Percentiles rank a stretch among this genome's conserved stretches.
Evolutionary conservation across 805 yeast species (phyloP).

Genomic region (Candida nonsorbophila): DNA sequence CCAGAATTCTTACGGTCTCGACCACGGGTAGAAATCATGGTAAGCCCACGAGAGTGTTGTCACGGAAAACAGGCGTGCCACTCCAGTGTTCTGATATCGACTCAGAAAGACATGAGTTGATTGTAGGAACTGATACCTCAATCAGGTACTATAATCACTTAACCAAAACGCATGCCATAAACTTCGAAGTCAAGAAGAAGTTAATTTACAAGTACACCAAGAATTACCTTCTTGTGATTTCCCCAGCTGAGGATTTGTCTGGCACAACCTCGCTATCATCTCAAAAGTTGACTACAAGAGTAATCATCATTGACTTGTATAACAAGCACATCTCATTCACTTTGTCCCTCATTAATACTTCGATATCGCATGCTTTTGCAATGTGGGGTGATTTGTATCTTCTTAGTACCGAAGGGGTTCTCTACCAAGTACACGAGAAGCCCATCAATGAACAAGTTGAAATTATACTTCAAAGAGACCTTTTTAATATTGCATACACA

Average conservation of each 20-base stretch:
- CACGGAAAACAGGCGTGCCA: conserved; percentile 44
- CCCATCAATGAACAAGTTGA: conserved; percentile 63
- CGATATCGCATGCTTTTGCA: conserved; percentile 54
- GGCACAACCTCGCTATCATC: conserved; percentile 4
- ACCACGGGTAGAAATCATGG: conserved; percentile 79
- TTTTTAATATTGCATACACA: conserved; percentile 67
- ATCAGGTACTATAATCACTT: conserved; percentile 56
- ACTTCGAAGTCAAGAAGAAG: conserved; percentile 53
- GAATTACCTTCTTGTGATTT: conserved; percentile 55
- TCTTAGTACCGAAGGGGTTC: conserved; percentile 69
- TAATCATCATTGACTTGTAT: conserved; percentile 62
- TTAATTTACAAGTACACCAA: conserved; percentile 41
- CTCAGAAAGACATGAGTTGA: conserved; percentile 40
- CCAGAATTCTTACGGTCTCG: conserved; percentile 61
- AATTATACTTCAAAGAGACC: conserved; percentile 60
- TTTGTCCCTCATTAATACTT: conserved; percentile 56
- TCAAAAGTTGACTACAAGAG: conserved; percentile 40
- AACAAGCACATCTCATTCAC: conserved; percentile 69
- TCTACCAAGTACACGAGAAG: conserved; percentile 65
- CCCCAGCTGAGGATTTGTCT: conserved; percentile 42
- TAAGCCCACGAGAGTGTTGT: conserved; percentile 45
- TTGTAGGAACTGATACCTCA: conserved; percentile 63
- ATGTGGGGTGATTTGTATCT: conserved; percentile 56
- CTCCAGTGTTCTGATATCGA: conserved; percentile 45
- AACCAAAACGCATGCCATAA: conserved; percentile 50